Conservation (phyloP, 2,329 filamentous ascomycete genomes). For the Aspergillus novoparasiticus region DNA sequence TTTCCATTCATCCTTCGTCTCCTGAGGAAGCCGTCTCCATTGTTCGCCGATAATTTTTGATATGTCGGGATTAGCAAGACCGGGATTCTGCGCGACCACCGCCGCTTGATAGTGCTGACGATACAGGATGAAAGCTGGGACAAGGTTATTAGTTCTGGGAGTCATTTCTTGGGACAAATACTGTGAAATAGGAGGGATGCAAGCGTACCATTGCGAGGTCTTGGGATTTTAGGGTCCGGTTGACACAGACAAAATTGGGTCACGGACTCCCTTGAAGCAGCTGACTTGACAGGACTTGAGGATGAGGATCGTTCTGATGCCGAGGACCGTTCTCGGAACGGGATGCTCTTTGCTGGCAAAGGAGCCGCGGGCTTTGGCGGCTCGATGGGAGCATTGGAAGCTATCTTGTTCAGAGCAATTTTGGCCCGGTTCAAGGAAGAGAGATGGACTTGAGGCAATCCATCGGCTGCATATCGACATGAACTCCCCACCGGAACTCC, state of each 20-base stretch:
- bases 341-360: constrained; percentile 25
- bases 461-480: constrained; percentile 25
- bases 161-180: not conserved
- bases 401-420: constrained; percentile 24
- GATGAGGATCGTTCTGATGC: constrained; percentile 31
- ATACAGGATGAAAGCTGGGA: constrained; percentile 92
- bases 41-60: constrained; percentile 95
- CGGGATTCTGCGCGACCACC: constrained; percentile 81
- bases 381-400: constrained; percentile 18
- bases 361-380: constrained; percentile 20
- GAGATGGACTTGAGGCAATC: constrained; percentile 31
- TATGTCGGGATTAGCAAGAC: constrained; percentile 90
- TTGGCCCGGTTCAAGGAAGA: constrained; percentile 30
- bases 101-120: constrained; percentile 86
- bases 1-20: constrained; percentile 85
- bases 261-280: constrained; percentile 43
- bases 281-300: constrained; percentile 37
- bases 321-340: constrained; percentile 29
- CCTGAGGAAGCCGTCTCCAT: constrained; percentile 77
- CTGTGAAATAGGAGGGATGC: constrained; percentile 19
- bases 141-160: constrained; percentile 64
- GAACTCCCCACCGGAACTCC: constrained; percentile 12
- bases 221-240: constrained; percentile 70
- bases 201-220: constrained; percentile 68
- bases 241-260: constrained; percentile 68